Evolutionary conservation across 495 filamentous ascomycete genomes (phyloP).

Genomic region (Podospora pseudopauciseta): DNA sequence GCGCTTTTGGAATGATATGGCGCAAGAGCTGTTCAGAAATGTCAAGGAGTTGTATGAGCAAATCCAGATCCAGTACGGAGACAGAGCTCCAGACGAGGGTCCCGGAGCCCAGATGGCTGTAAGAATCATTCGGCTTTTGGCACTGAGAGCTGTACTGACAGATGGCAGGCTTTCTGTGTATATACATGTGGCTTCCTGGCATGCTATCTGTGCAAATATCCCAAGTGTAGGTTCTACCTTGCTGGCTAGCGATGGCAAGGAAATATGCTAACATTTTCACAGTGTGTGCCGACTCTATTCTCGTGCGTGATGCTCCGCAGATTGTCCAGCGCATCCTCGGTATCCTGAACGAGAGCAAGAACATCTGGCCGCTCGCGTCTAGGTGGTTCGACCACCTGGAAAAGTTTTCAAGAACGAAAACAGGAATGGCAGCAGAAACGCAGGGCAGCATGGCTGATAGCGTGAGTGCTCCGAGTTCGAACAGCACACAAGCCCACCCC

Average conservation of each 20-base stretch:
- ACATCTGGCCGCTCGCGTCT: constrained; percentile 45
- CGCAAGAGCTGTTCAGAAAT: constrained; percentile 46
- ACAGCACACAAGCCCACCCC: not conserved
- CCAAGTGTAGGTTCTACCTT: constrained; percentile 32
- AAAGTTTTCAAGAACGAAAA: constrained; percentile 38
- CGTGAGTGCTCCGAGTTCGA: constrained; percentile 26
- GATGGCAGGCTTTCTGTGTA: constrained; percentile 43
- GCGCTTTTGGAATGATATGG: constrained; percentile 43
- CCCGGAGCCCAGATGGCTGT: constrained; percentile 51
- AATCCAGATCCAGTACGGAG: constrained; percentile 44
- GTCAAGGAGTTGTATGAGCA: constrained; percentile 44
- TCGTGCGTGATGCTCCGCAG: constrained; percentile 34
- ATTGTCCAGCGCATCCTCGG: constrained; percentile 40
- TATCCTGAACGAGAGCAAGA: constrained; percentile 40
- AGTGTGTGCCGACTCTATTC: constrained; percentile 38
- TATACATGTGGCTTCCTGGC: constrained; percentile 50
- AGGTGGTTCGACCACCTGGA: constrained; percentile 44
- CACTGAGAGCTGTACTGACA: constrained; percentile 6
- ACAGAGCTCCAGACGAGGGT: constrained; percentile 39
- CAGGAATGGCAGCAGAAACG: constrained; percentile 29
- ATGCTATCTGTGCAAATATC: constrained; percentile 46
- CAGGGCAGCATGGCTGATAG: constrained; percentile 49
- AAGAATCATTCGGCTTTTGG: constrained; percentile 15
- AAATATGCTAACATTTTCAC: constrained; percentile 7
- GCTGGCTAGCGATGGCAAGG: too few species aligned